Conservation (phyloP, 2,329 filamentous ascomycete genomes). For the Thielaviopsis populi region DNA sequence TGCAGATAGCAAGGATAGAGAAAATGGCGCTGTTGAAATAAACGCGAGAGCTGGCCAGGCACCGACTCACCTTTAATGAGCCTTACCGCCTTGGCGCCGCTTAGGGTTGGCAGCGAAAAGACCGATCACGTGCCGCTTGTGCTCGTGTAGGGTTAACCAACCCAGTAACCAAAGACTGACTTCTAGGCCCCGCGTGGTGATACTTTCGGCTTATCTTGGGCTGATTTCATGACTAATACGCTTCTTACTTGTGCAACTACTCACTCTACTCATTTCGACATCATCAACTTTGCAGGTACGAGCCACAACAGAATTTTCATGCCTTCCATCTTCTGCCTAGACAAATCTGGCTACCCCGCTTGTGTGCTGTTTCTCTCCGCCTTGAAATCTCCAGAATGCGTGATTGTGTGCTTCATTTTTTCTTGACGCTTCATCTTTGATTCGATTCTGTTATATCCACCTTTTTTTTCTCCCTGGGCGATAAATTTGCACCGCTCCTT, state of each 20-base stretch:
- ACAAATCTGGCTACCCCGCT: background rate
- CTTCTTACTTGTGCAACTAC: background rate
- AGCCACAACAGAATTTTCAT: background rate
- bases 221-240: background rate
- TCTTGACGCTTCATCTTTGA: background rate
- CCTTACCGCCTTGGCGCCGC: background rate
- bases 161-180: background rate
- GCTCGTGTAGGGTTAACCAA: background rate
- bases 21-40: background rate
- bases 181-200: background rate
- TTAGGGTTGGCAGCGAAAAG: background rate
- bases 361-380: background rate
- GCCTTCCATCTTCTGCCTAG: background rate
- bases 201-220: slow-evolving; percentile 1
- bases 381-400: background rate
- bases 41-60: background rate
- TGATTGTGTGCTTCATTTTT: background rate
- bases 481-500: background rate
- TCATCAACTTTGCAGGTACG: background rate
- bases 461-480: background rate
- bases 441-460: background rate
- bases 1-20: background rate
- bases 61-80: background rate
- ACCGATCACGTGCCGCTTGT: background rate
- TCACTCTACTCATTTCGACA: background rate